Evolutionary conservation across 768 basidiomycete genomes (phyloP).

Genomic region (Leccinum incarnatum): DNA sequence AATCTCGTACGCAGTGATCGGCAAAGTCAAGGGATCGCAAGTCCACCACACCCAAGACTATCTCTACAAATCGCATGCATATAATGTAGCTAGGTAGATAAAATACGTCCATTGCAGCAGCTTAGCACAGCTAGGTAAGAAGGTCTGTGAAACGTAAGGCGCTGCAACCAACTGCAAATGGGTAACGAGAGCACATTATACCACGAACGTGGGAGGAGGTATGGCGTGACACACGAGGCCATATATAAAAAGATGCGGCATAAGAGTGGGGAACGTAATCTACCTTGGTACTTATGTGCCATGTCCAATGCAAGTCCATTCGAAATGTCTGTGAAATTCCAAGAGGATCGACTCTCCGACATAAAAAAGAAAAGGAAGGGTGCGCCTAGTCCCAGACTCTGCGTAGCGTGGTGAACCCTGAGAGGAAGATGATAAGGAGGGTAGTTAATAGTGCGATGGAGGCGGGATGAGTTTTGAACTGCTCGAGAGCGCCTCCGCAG

Average conservation of each 20-base stretch:
- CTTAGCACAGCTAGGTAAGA: neutral
- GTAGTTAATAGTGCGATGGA: constrained; percentile 34
- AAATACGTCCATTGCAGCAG: neutral
- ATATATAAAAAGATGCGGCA: constrained; percentile 23
- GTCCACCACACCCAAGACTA: neutral
- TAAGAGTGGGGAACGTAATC: constrained; percentile 20
- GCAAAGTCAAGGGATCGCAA: neutral
- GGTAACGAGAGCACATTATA: constrained; percentile 22
- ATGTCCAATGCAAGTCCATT: constrained; percentile 30
- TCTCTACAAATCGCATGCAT: neutral
- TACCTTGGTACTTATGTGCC: constrained; percentile 29
- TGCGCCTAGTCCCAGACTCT: constrained; percentile 26
- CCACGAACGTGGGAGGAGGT: constrained; percentile 14
- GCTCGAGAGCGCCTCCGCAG: constrained; percentile 31
- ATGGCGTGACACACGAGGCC: constrained; percentile 11
- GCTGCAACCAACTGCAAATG: constrained; percentile 3
- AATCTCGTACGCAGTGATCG: neutral
- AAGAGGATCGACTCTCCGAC: constrained; percentile 9
- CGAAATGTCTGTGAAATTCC: constrained; percentile 24
- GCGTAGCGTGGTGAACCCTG: constrained; percentile 35
- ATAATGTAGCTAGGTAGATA: neutral
- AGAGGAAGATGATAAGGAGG: constrained; percentile 30
- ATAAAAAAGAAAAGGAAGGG: neutral
- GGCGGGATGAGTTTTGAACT: constrained; percentile 31
- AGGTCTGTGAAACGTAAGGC: neutral